Percentiles rank a stretch among this genome's conserved stretches.
phyloP scores from a whole-genome alignment of 257 asterid species.

The Solanum arcanum region DNA sequence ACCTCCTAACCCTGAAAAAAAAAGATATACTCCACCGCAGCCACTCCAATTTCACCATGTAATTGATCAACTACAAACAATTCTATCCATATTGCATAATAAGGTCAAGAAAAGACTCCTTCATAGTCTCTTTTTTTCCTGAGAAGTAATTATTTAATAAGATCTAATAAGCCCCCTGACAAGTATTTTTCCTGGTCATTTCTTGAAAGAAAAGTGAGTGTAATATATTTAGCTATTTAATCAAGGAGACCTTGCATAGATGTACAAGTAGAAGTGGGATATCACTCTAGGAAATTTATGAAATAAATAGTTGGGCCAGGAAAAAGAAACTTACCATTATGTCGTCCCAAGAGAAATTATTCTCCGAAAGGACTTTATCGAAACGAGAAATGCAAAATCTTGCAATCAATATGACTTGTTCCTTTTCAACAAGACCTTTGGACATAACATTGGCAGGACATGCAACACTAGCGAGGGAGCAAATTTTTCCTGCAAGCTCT shows the following conservation, averaged over 20 bases:
- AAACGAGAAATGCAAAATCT: slow-evolving; percentile 60
- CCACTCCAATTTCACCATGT: neutral
- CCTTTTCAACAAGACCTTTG: slow-evolving; percentile 16
- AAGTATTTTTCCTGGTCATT: neutral
- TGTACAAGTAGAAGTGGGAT: neutral
- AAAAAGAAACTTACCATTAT: slow-evolving; percentile 46
- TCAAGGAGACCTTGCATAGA: neutral
- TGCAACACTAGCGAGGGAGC: slow-evolving; percentile 9
- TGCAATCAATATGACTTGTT: slow-evolving; percentile 33
- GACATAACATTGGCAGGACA: slow-evolving; percentile 10
- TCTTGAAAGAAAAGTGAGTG: neutral
- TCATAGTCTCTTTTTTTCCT: neutral
- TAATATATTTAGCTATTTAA: neutral
- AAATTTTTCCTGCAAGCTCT: slow-evolving; percentile 37
- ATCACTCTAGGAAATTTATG: neutral
- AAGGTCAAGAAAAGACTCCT: neutral
- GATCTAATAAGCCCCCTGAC: neutral
- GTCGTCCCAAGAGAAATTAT: slow-evolving; percentile 60
- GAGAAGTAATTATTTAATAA: neutral
- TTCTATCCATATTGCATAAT: neutral
- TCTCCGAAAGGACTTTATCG: slow-evolving; percentile 45
- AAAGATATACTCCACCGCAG: neutral
- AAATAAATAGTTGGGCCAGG: neutral
- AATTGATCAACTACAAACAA: neutral
- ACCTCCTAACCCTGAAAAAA: neutral